Evolutionary conservation across 2,329 filamentous ascomycete species (phyloP).

Genomic region (Drechslerella stenobrocha): DNA sequence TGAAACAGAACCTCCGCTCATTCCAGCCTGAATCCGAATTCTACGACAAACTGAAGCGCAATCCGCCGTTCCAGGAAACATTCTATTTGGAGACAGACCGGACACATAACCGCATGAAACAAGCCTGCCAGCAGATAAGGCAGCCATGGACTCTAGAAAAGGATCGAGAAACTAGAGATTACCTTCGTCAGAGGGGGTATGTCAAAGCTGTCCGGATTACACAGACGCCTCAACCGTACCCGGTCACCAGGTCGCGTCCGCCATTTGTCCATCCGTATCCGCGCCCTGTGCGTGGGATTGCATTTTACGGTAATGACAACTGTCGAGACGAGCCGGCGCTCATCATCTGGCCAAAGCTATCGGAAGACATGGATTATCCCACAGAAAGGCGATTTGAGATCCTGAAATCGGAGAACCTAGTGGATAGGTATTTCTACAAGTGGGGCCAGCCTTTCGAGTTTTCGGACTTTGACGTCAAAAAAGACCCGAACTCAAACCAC

Average conservation of each 20-base stretch:
- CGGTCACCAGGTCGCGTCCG: constrained; percentile 11
- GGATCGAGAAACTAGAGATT: constrained; percentile 27
- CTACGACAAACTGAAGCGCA: constrained; percentile 18
- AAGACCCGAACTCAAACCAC: constrained; percentile 41
- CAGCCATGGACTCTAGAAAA: constrained; percentile 32
- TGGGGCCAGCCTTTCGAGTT: constrained; percentile 40
- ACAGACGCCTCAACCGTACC: constrained; percentile 23
- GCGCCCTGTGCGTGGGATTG: constrained; percentile 34
- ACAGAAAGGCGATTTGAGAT: constrained; percentile 21
- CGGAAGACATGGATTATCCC: constrained; percentile 34
- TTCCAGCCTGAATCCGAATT: constrained; percentile 38
- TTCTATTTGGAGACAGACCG: constrained; percentile 28
- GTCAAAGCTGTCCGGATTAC: constrained; percentile 46
- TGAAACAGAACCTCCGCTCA: constrained; percentile 32
- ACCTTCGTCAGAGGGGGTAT: constrained; percentile 19
- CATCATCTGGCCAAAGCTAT: constrained; percentile 42
- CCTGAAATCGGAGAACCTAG: constrained; percentile 4
- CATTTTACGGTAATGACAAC: constrained; percentile 34
- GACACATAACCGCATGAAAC: constrained; percentile 38
- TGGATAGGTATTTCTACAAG: constrained; percentile 33
- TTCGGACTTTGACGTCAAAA: constrained; percentile 41
- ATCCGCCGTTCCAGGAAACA: constrained; percentile 23
- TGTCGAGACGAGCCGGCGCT: constrained; percentile 30
- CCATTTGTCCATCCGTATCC: constrained; percentile 32
- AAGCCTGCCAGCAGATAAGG: constrained; percentile 35